A percentile compares a stretch with the other conserved stretches of the same genome.
phyloP scores from a whole-genome alignment of 2,329 filamentous ascomycete species.

The Amylocarpus encephaloides region DNA sequence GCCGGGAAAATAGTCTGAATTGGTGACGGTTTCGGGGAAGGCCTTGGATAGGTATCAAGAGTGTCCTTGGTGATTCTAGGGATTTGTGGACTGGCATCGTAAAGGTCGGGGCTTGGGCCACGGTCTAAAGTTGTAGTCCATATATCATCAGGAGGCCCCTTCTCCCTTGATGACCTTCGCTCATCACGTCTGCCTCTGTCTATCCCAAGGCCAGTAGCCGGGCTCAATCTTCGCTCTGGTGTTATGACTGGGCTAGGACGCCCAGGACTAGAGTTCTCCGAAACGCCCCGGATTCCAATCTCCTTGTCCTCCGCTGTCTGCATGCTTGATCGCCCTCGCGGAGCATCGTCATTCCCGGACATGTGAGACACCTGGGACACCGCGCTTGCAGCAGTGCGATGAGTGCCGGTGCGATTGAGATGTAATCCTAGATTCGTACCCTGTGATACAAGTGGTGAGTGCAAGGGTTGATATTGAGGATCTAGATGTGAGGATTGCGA shows the following conservation, averaged over 20 bases:
- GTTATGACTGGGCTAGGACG: constrained; percentile 2
- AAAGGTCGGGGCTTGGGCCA: constrained; percentile 26
- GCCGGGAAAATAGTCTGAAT: constrained; percentile 1
- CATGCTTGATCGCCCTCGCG: background rate
- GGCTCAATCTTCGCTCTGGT: background rate
- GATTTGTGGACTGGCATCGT: constrained; percentile 31
- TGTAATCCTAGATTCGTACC: constrained; percentile 7
- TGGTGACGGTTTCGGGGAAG: background rate
- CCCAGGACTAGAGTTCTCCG: background rate
- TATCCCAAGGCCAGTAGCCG: background rate
- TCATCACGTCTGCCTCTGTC: background rate
- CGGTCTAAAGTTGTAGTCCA: background rate
- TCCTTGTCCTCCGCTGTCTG: constrained; percentile 7
- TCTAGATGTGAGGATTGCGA: constrained; percentile 1
- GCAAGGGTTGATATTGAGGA: background rate
- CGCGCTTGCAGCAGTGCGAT: constrained; percentile 18
- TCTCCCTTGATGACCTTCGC: constrained; percentile 4
- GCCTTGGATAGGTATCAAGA: background rate
- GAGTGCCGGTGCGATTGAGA: constrained; percentile 22
- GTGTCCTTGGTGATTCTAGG: constrained; percentile 2
- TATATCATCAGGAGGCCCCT: background rate
- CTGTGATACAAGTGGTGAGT: constrained; percentile 5
- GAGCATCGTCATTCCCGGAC: background rate
- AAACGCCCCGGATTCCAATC: background rate
- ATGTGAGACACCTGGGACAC: constrained; percentile 10